Conservation (phyloP, 1,284 basidiomycete genomes). For the Pisolithus thermaeus region DNA sequence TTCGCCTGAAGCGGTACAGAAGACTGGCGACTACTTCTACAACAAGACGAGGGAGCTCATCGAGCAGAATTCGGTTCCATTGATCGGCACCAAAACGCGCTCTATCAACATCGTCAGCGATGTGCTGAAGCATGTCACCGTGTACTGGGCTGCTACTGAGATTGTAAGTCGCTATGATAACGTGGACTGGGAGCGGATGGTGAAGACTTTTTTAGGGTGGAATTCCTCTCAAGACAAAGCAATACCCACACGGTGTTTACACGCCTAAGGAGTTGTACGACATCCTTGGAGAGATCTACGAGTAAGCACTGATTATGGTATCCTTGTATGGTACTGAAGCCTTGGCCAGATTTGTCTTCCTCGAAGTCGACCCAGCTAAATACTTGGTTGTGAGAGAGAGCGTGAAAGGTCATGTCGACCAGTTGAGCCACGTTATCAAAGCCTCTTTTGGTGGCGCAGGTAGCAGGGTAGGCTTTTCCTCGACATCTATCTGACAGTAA, state of each 20-base stretch:
- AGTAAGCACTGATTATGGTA: conserved; percentile 34
- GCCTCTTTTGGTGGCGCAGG: conserved; percentile 29
- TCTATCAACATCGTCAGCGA: conserved; percentile 68
- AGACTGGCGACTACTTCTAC: conserved; percentile 56
- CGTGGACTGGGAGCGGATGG: neutral
- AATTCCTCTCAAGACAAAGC: conserved; percentile 61
- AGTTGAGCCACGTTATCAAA: conserved; percentile 55
- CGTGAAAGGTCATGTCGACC: conserved; percentile 45
- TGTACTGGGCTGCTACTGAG: conserved; percentile 63
- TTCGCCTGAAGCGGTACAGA: conserved; percentile 40
- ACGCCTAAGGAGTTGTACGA: conserved; percentile 57
- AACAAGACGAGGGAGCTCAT: conserved; percentile 56
- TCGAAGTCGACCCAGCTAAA: conserved; percentile 57
- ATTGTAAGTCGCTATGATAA: conserved; percentile 42
- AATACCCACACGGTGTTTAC: conserved; percentile 49
- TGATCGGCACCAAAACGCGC: conserved; percentile 44
- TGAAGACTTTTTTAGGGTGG: conserved; percentile 46
- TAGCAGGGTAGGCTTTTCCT: conserved; percentile 15
- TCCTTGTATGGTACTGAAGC: neutral
- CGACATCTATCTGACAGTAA: neutral
- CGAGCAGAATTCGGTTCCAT: conserved; percentile 42
- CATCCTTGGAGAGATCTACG: conserved; percentile 63
- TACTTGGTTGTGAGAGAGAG: conserved; percentile 48
- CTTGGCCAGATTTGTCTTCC: conserved; percentile 56
- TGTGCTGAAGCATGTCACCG: conserved; percentile 60